These are phyloP conservation scores for Stellera chamaejasme DNA, from an alignment of 345 rosid genomes.

Conservation along the genomic window DNA sequence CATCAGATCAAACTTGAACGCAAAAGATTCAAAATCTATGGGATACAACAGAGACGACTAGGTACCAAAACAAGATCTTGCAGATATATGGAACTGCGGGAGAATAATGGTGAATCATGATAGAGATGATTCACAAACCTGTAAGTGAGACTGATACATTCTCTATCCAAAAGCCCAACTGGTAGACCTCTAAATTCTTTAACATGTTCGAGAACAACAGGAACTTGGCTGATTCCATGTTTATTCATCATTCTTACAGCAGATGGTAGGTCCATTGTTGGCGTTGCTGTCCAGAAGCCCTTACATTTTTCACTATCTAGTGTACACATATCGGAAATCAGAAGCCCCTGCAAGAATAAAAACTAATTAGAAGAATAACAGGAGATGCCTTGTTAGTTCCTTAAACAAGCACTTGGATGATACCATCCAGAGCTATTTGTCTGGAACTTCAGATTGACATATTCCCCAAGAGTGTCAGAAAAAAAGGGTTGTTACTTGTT, in stretches of 20 bases:
- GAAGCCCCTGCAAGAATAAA: constrained; percentile 36
- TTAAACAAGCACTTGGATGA: too few species aligned
- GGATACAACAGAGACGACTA: too few species aligned
- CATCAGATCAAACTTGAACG: constrained; percentile 43
- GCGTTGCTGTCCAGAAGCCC: constrained; percentile 62
- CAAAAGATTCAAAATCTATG: constrained; percentile 12
- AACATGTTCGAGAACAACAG: constrained; percentile 52
- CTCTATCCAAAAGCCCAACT: constrained; percentile 79
- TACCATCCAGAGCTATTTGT: too few species aligned
- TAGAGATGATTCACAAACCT: constrained; percentile 30
- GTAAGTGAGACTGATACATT: constrained; percentile 61
- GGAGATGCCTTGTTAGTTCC: not conserved
- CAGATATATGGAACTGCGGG: too few species aligned
- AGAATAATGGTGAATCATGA: too few species aligned
- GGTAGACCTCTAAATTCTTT: constrained; percentile 35
- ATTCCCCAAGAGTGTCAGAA: not conserved
- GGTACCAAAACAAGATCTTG: too few species aligned
- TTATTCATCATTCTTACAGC: constrained; percentile 49
- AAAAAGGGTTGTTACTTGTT: not conserved
- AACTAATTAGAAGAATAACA: constrained; percentile 1
- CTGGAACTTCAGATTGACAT: not conserved
- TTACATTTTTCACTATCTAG: constrained; percentile 35
- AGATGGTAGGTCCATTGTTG: constrained; percentile 68
- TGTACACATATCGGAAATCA: constrained; percentile 59
- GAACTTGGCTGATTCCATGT: constrained; percentile 45